These are phyloP conservation scores for Bocquillonia castaneifolia DNA, from an alignment of 441 rosid genomes.

Conservation along the genomic window DNA sequence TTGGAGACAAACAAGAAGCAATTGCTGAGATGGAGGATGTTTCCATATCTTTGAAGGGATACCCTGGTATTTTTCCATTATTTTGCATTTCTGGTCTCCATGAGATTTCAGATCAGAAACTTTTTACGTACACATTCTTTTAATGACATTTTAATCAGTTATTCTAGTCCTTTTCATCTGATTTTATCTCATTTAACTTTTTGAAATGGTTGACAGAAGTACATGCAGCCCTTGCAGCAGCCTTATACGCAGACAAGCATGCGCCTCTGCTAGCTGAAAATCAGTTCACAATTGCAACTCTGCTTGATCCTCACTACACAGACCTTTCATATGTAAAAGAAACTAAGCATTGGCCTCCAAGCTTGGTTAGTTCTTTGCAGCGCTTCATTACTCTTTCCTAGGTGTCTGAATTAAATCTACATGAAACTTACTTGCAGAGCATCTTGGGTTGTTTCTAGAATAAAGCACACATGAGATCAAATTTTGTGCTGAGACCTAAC, in stretches of 20 bases:
- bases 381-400: slow-evolving; percentile 52
- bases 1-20: slow-evolving; percentile 53
- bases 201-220: slow-evolving; percentile 32
- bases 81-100: not conserved
- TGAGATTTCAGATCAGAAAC: not conserved
- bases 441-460: not conserved
- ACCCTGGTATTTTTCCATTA: slow-evolving; percentile 36
- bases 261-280: slow-evolving; percentile 55
- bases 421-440: not conserved
- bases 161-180: not conserved
- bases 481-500: not conserved
- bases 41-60: slow-evolving; percentile 54
- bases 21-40: slow-evolving; percentile 62
- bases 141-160: not conserved
- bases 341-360: slow-evolving; percentile 62
- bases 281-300: slow-evolving; percentile 54
- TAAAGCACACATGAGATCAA: not conserved
- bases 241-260: slow-evolving; percentile 50
- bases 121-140: not conserved
- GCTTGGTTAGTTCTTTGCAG: slow-evolving; percentile 52
- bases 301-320: slow-evolving; percentile 53
- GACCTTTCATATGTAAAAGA: slow-evolving; percentile 50
- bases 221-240: slow-evolving; percentile 63
- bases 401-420: slow-evolving; percentile 7
- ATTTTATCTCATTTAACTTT: not conserved